These are phyloP conservation scores for Fusarium xyrophilum DNA, from an alignment of 2,329 filamentous ascomycete species.

Conservation along the genomic window DNA sequence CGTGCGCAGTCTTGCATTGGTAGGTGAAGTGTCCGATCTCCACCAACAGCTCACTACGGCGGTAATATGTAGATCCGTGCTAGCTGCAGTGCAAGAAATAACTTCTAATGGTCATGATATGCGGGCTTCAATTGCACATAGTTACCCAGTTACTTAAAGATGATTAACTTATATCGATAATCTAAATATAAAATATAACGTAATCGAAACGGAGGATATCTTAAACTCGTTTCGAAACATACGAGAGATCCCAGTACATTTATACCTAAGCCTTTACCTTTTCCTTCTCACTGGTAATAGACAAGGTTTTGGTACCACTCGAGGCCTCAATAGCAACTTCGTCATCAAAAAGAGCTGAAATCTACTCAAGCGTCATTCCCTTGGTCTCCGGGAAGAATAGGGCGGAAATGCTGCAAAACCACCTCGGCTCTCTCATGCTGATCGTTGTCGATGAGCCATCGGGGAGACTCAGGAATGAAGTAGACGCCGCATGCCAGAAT, in stretches of 20 bases:
- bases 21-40: neutral
- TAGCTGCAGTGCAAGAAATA: neutral
- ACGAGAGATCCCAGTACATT: neutral
- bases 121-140: neutral
- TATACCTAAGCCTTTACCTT: neutral
- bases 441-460: neutral
- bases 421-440: neutral
- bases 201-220: rapidly evolving
- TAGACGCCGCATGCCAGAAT: neutral
- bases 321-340: neutral
- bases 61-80: neutral
- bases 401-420: neutral
- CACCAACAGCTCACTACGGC: neutral
- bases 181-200: rapidly evolving
- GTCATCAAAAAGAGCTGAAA: neutral
- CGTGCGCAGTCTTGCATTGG: neutral
- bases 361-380: neutral
- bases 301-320: neutral
- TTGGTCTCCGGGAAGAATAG: neutral
- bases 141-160: rapidly evolving
- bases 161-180: too few relatives aligned
- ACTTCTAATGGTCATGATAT: rapidly evolving
- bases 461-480: neutral
- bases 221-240: rapidly evolving
- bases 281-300: neutral